Evolutionary conservation across 805 yeast genomes (phyloP).

Genomic region (Starmerella stigmatis): DNA sequence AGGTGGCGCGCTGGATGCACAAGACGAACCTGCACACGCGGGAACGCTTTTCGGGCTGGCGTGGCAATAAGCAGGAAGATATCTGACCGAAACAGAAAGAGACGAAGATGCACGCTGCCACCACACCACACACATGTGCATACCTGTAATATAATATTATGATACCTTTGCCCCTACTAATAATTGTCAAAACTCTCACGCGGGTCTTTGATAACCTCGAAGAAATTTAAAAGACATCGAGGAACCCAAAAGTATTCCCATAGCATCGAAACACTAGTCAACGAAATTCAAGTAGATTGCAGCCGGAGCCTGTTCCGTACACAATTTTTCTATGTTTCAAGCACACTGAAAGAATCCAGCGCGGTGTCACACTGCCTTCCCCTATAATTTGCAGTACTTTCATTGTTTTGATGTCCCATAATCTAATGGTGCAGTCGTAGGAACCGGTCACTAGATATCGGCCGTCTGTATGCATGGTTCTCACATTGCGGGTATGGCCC

Average conservation of each 20-base stretch:
- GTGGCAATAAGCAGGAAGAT: not conserved
- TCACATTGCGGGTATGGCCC: slow-evolving; percentile 79
- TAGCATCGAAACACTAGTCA: too few species aligned
- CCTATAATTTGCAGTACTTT: slow-evolving; percentile 20
- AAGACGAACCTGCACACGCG: slow-evolving; percentile 24
- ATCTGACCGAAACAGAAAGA: too few species aligned
- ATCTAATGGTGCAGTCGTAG: slow-evolving; percentile 29
- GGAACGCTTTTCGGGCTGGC: slow-evolving; percentile 14
- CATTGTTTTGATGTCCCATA: slow-evolving; percentile 30
- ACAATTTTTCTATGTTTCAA: not conserved
- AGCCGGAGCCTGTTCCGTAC: slow-evolving; percentile 2
- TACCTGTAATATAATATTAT: too few species aligned
- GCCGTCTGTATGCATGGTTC: slow-evolving; percentile 68
- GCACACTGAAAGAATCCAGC: slow-evolving; percentile 10
- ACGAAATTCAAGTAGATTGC: not conserved
- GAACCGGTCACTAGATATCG: slow-evolving; percentile 73
- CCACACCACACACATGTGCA: too few species aligned
- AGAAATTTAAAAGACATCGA: too few species aligned
- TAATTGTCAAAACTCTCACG: too few species aligned
- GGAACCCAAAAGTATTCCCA: too few species aligned
- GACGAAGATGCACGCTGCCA: too few species aligned
- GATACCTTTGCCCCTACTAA: too few species aligned
- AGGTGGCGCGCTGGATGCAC: slow-evolving; percentile 24
- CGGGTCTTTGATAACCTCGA: too few species aligned
- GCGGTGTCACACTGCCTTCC: slow-evolving; percentile 1